Percentiles rank a stretch among this genome's conserved stretches.
phyloP scores from a whole-genome alignment of 129 eudicot species.

The Flaveria robusta region DNA sequence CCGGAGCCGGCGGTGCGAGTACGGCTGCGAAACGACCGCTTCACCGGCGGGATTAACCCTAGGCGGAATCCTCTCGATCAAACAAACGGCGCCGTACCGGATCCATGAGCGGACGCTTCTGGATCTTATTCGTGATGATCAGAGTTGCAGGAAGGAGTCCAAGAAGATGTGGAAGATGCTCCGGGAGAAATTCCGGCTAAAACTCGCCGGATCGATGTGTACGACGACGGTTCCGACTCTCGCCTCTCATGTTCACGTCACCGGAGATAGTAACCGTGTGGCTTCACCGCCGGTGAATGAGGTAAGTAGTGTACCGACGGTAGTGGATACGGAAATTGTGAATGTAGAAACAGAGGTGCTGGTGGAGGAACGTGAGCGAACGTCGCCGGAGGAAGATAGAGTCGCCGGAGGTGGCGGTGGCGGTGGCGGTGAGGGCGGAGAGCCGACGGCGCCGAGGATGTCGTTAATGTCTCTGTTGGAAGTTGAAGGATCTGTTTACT shows the following conservation, averaged over 20 bases:
- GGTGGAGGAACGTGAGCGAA: conserved; percentile 27
- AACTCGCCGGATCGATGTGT: conserved; percentile 47
- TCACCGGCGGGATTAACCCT: conserved; percentile 43
- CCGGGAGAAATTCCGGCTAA: conserved; percentile 53
- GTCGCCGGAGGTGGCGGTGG: conserved; percentile 30
- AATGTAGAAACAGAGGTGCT: conserved; percentile 16
- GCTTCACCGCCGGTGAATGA: conserved; percentile 19
- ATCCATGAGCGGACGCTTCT: conserved; percentile 52
- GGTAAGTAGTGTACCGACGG: conserved; percentile 19
- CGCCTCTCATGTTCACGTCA: conserved; percentile 42
- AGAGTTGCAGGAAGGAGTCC: conserved; percentile 31
- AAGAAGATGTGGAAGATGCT: conserved; percentile 56
- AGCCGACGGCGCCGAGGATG: conserved; percentile 54
- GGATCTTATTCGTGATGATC: conserved; percentile 64
- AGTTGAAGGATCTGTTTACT: conserved; percentile 55
- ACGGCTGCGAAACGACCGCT: conserved; percentile 16
- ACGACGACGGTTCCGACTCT: conserved; percentile 39
- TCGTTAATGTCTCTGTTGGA: conserved; percentile 82
- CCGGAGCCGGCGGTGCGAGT: conserved; percentile 21
- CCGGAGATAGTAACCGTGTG: conserved; percentile 21
- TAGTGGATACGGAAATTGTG: neutral
- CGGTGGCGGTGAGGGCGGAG: conserved; percentile 34
- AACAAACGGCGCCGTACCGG: conserved; percentile 37
- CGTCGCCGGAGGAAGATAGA: conserved; percentile 12
- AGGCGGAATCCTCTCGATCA: conserved; percentile 50